Percentiles rank a stretch among this genome's conserved stretches.
Evolutionary conservation across 352 stramenopile species (phyloP).

Genomic region (Pythium oligandrum): DNA sequence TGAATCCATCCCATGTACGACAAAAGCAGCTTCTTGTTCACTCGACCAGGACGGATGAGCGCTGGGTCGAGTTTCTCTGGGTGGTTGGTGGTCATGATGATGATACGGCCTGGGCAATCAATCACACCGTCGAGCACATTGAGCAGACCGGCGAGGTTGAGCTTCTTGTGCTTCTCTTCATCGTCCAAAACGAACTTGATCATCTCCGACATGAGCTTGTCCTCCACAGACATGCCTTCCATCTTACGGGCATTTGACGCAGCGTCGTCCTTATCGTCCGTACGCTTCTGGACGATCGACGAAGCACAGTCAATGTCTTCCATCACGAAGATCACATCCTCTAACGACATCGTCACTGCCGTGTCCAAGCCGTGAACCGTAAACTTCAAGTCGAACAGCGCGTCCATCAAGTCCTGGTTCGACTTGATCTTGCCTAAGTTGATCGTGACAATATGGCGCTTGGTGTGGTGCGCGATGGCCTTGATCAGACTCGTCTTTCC

Average conservation of each 20-base stretch:
- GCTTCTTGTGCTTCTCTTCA: slow-evolving; percentile 31
- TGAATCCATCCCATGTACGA: slow-evolving; percentile 27
- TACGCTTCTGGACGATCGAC: slow-evolving; percentile 34
- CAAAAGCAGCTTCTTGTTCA: slow-evolving; percentile 63
- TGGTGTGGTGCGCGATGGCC: slow-evolving; percentile 63
- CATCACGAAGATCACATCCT: slow-evolving; percentile 76
- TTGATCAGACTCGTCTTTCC: slow-evolving; percentile 87
- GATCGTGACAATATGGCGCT: slow-evolving; percentile 61
- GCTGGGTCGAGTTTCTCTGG: slow-evolving; percentile 82
- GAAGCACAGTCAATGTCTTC: slow-evolving; percentile 67
- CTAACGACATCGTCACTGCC: slow-evolving; percentile 38
- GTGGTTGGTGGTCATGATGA: slow-evolving; percentile 90
- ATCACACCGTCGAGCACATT: slow-evolving; percentile 85
- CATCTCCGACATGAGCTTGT: slow-evolving; percentile 31
- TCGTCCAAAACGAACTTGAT: slow-evolving; percentile 31
- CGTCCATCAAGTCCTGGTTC: slow-evolving; percentile 61
- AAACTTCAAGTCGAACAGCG: slow-evolving; percentile 54
- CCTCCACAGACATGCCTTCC: slow-evolving; percentile 10
- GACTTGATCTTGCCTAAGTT: slow-evolving; percentile 46
- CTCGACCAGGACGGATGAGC: slow-evolving; percentile 27
- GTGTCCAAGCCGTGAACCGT: slow-evolving; percentile 33
- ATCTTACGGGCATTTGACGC: not conserved
- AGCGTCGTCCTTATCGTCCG: not conserved
- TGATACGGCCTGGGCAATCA: slow-evolving; percentile 68
- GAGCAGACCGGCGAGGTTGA: slow-evolving; percentile 65